Base-by-base conservation (phyloP, 352 stramenopile genomes). In the Globisporangium acanthophoron region DNA sequence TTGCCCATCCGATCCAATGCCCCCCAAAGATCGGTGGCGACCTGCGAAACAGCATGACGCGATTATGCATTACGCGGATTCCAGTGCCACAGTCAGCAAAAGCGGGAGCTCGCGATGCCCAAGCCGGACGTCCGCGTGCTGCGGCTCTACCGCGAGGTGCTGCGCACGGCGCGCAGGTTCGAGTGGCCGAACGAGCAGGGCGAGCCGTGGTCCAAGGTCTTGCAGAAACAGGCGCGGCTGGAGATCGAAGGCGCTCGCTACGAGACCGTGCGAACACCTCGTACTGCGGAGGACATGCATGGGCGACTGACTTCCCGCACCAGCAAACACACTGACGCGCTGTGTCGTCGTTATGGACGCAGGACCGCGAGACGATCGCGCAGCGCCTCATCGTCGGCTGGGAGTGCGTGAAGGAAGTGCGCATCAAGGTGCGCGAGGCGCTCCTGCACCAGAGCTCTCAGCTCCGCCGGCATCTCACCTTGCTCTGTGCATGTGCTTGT, bases 191-290 rank as follows among this genome's bases (percentile, higher is more conserved):
- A 90, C 49, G 84, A 94, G 41, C 68, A 88, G 54, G 84, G 81
- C 1, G 63, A 90, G 56, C 59, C 68, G 24, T 94, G 84, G 84
- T 76, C 78, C 5, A 65, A 59, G n/a, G 66, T 92, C 21, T 60
- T 94, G 41, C 68, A 77, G 47, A 67, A 82, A 70, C 92, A 90
- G 46, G 81, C 77, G 41, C 84, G 84, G 48, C 79, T 83, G 71
- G 84, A 94, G 65, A 88, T 94, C 47, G 84, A 94, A 67, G 64
- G 85, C 61, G 78, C 85, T 59, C 81, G 84, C 59, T 71, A 88
- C 66, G 75, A 90, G 56, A 83, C 69, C 64, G 80, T 90, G 66
- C 12, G 59, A 29, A 12, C 31, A 0, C 20, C 29, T 50, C 15
- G 20, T 31, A 27, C 24, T 27, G 24, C 24, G 24, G 24, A 27